Percentiles rank a stretch among this genome's conserved stretches.
These are phyloP conservation scores for Phytophthora melonis DNA, from an alignment of 352 stramenopile genomes.

Conservation along the genomic window DNA sequence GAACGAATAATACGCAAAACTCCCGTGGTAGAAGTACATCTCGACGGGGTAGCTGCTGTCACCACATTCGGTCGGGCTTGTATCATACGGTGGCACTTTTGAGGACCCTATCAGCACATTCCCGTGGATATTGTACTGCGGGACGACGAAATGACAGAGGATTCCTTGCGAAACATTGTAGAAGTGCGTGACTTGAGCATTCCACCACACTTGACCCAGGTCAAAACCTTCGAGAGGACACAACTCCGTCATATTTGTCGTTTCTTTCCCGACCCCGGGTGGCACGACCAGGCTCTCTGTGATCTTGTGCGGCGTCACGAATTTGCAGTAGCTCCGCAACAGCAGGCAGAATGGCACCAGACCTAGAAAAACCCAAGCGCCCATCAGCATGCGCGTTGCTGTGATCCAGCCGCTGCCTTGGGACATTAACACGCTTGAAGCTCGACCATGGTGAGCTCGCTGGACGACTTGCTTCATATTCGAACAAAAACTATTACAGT, in stretches of 20 bases:
- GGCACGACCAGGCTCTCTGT: conserved; percentile 17
- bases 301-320: conserved; percentile 27
- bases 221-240: conserved; percentile 18
- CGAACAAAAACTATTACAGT: neutral
- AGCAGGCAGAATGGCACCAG: conserved; percentile 4
- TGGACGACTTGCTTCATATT: neutral
- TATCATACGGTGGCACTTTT: neutral
- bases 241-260: conserved; percentile 7
- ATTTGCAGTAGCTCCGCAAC: conserved; percentile 25
- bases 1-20: conserved; percentile 12
- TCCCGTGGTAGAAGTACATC: conserved; percentile 34
- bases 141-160: conserved; percentile 33
- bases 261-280: conserved; percentile 15
- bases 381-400: neutral
- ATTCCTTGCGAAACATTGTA: neutral
- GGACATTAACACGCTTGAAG: neutral
- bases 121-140: conserved; percentile 36
- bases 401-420: neutral
- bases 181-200: conserved; percentile 24
- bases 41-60: neutral
- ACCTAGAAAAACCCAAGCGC: conserved; percentile 5
- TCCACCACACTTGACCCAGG: conserved; percentile 37
- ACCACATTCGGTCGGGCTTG: neutral
- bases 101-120: conserved; percentile 12
- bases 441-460: neutral